Conservation (phyloP, 2,329 filamentous ascomycete species). For the Exophiala alcalophila region DNA sequence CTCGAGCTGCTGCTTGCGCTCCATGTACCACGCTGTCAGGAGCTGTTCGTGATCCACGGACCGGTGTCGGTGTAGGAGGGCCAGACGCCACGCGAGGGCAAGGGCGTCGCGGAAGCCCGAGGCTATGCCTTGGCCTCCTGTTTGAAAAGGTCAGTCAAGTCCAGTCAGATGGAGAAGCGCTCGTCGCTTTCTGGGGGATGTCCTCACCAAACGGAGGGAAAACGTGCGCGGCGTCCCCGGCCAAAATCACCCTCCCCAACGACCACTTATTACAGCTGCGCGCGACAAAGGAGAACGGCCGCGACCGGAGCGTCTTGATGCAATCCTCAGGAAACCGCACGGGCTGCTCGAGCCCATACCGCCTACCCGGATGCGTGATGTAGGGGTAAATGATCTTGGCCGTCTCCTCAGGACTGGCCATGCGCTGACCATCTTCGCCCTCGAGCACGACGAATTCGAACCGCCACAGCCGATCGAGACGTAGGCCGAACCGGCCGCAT, state of each 20-base stretch:
- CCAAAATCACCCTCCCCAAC: conserved; percentile 26
- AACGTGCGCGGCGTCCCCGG: conserved; percentile 34
- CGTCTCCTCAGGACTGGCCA: conserved; percentile 30
- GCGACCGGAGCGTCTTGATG: conserved; percentile 31
- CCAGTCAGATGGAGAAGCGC: not conserved
- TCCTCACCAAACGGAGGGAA: conserved; percentile 32
- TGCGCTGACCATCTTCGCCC: conserved; percentile 33
- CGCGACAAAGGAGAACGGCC: conserved; percentile 30
- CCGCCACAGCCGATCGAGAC: conserved; percentile 34
- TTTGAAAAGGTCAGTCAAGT: too few relatives aligned
- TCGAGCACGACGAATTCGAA: conserved; percentile 38
- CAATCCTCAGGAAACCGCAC: conserved; percentile 31
- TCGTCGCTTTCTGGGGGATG: not conserved
- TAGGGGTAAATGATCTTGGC: conserved; percentile 32
- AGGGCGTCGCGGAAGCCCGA: conserved; percentile 42
- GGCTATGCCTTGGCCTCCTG: conserved; percentile 42
- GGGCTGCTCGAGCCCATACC: conserved; percentile 27
- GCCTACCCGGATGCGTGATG: conserved; percentile 31
- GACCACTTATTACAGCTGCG: conserved; percentile 32
- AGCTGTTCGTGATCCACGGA: conserved; percentile 30
- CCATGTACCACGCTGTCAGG: conserved; percentile 36
- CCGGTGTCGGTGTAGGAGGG: conserved; percentile 31
- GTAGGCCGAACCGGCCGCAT: conserved; percentile 33
- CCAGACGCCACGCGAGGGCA: conserved; percentile 40
- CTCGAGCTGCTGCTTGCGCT: conserved; percentile 41